A percentile compares a stretch with the other conserved stretches of the same genome.
phyloP scores from a whole-genome alignment of 257 asterid species.

The Solanum appendiculatum region DNA sequence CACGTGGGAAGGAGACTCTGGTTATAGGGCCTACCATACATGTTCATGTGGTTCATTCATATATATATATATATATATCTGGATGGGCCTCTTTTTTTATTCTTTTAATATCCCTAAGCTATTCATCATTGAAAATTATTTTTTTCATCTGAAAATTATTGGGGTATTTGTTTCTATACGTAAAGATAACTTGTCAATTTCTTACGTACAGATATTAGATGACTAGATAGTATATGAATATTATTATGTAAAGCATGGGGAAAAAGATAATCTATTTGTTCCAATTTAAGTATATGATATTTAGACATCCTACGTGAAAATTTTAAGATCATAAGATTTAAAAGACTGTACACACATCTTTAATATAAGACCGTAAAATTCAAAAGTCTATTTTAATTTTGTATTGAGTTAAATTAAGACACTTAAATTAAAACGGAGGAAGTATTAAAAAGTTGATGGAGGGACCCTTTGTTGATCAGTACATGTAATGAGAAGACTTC shows the following conservation, averaged over 20 bases:
- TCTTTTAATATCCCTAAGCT: not conserved
- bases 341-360: not conserved
- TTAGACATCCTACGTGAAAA: too few species aligned
- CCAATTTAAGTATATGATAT: too few species aligned
- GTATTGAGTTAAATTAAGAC: not conserved
- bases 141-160: not conserved
- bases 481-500: slow-evolving; percentile 1
- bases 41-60: slow-evolving; percentile 12
- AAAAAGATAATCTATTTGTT: too few species aligned
- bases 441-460: not conserved
- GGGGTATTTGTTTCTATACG: not conserved
- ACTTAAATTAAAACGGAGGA: not conserved
- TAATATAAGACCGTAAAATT: not conserved
- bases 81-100: slow-evolving; percentile 8
- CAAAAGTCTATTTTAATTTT: not conserved
- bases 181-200: slow-evolving; percentile 9
- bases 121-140: slow-evolving; percentile 7
- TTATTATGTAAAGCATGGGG: not conserved
- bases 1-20: slow-evolving; percentile 34
- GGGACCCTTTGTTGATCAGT: slow-evolving; percentile 9
- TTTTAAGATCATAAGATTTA: too few species aligned
- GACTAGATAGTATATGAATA: not conserved
- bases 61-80: not conserved
- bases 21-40: slow-evolving; percentile 15
- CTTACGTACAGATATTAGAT: not conserved